Conservation (phyloP, 495 filamentous ascomycete genomes). For the Corynascus novoguineensis region DNA sequence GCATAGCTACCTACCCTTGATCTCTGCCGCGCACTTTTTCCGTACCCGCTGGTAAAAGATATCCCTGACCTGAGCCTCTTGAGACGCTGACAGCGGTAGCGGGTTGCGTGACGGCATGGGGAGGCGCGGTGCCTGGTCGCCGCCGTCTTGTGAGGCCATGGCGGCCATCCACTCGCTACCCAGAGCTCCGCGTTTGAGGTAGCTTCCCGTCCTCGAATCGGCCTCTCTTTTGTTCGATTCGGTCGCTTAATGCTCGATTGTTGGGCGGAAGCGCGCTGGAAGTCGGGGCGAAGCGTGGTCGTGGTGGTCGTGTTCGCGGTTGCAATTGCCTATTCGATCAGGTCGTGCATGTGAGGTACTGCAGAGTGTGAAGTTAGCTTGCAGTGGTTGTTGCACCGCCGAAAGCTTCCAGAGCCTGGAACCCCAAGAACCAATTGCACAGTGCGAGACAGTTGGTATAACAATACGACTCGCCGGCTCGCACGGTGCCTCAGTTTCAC, state of each 20-base stretch:
- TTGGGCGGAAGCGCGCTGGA: background rate
- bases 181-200: background rate
- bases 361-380: too few relatives aligned
- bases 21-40: slow-evolving; percentile 70
- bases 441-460: too few relatives aligned
- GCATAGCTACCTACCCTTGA: slow-evolving; percentile 61
- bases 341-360: too few relatives aligned
- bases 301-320: too few relatives aligned
- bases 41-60: slow-evolving; percentile 86
- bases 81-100: slow-evolving; percentile 81
- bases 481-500: too few relatives aligned
- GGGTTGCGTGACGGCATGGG: slow-evolving; percentile 70
- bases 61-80: slow-evolving; percentile 86
- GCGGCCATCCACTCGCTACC: slow-evolving; percentile 32
- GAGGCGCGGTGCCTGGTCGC: slow-evolving; percentile 26
- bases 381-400: too few relatives aligned
- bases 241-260: background rate
- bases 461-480: too few relatives aligned
- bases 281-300: too few relatives aligned
- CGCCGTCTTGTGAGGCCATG: slow-evolving; percentile 28
- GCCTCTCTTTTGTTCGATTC: background rate
- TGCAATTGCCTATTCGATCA: too few relatives aligned
- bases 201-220: background rate
- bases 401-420: too few relatives aligned
- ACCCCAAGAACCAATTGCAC: too few relatives aligned